phyloP scores from a whole-genome alignment of 2,329 filamentous ascomycete genomes.

The Phoma sp. region DNA sequence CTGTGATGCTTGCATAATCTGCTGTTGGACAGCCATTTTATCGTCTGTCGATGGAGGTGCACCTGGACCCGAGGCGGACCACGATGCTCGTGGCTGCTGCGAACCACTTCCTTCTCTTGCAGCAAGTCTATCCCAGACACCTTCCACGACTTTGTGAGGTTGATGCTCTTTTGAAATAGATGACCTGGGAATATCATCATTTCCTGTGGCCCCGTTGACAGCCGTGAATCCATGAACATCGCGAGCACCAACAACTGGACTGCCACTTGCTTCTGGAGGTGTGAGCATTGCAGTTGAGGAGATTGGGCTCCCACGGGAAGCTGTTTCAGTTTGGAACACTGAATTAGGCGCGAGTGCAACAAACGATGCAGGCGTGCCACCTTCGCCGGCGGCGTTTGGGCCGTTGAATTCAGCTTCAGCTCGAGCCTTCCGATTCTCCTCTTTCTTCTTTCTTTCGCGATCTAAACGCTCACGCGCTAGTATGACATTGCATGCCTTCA shows the following conservation, averaged over 20 bases:
- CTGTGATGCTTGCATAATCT: slow-evolving; percentile 29
- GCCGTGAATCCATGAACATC: slow-evolving; percentile 23
- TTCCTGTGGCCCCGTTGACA: slow-evolving; percentile 15
- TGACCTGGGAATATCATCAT: slow-evolving; percentile 7
- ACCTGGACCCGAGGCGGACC: slow-evolving; percentile 14
- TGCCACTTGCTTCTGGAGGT: slow-evolving; percentile 38
- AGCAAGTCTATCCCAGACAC: slow-evolving; percentile 31
- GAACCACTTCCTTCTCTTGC: slow-evolving; percentile 21
- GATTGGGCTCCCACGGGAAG: slow-evolving; percentile 33
- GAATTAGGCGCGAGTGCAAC: slow-evolving; percentile 39
- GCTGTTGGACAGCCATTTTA: slow-evolving; percentile 27
- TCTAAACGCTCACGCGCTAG: slow-evolving; percentile 44
- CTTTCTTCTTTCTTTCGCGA: slow-evolving; percentile 44
- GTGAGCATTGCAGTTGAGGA: slow-evolving; percentile 38
- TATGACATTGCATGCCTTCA: slow-evolving; percentile 47
- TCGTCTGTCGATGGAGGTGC: slow-evolving; percentile 16
- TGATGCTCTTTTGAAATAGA: slow-evolving; percentile 21
- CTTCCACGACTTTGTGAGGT: slow-evolving; percentile 28
- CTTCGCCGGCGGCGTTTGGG: slow-evolving; percentile 22
- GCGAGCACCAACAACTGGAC: slow-evolving; percentile 29
- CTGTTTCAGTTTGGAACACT: slow-evolving; percentile 34
- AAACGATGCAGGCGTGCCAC: slow-evolving; percentile 34
- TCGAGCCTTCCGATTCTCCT: slow-evolving; percentile 39
- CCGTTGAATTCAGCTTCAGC: slow-evolving; percentile 32
- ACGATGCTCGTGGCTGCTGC: slow-evolving; percentile 22